Base-by-base conservation (phyloP, 1,284 basidiomycete genomes). In the Ustilago nuda region DNA sequence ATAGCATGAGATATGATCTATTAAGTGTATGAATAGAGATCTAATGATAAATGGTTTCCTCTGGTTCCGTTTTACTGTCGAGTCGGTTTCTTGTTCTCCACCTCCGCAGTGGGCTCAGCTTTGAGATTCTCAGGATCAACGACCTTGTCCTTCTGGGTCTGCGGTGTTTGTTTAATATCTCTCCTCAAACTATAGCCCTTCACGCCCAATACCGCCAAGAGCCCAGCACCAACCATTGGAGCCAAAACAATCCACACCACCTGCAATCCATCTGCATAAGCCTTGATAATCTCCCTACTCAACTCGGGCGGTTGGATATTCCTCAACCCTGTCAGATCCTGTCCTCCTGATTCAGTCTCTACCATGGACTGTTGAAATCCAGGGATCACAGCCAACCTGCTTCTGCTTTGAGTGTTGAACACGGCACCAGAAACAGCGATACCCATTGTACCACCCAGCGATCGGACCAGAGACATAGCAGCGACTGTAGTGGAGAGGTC, bases 211-310 rank as follows among this genome's bases (percentile, higher is more conserved):
- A 71, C 69, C 9, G 74, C 67, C 6, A 85, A 43, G 66, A 86
- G 79, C 0, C 82, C 84, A 15, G 82, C 78, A 15, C 74, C 82
- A 8, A 82, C 73, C n/a, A 87, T 64, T 0, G 87, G 87, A 1
- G 86, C 81, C 2, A 72, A 53, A 19, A 92, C 89, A 64, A 92
- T 83, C 92, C 93, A 94, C 61, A 94, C 91, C 48, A 88, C 89
- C 71, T 88, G 88, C 45, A 94, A 90, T 0, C 92, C 89, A 55
- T 89, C 86, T 3, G 92, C 88, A 86, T 92, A 94, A 0, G 92
- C 92, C 59, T 91, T 88, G 50, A 92, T 89, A 3, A 94, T 87
- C 48, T 88, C 87, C 27, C 87, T 56, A 23, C 84, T 79, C 6
- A 87, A 68, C 39, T 78, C 81, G 3, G 73, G 70, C 1, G 87